These are phyloP conservation scores for Raddia distichophylla DNA, from an alignment of 176 grass and related monocot species.

Conservation along the genomic window DNA sequence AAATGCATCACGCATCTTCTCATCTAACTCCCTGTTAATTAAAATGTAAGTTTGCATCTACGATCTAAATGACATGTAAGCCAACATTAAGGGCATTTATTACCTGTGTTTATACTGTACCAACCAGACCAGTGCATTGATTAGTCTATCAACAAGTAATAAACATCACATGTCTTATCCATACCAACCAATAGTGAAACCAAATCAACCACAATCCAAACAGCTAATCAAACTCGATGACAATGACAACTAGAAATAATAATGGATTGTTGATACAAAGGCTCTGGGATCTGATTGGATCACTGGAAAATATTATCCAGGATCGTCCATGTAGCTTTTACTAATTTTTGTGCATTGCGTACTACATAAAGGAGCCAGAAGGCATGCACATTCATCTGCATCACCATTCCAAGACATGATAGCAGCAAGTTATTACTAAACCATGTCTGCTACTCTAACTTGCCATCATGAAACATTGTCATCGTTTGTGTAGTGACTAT, in stretches of 20 bases:
- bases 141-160: neutral
- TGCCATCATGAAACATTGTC: neutral
- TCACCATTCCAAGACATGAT: neutral
- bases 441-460: neutral
- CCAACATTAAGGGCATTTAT: neutral
- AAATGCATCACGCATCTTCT: constrained; percentile 88
- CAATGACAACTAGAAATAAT: neutral
- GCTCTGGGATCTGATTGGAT: neutral
- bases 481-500: constrained; percentile 1
- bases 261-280: neutral
- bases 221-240: neutral
- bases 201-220: neutral
- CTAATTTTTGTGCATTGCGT: neutral
- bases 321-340: neutral
- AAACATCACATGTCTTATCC: neutral
- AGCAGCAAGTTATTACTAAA: neutral
- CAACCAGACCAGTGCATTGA: neutral
- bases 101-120: neutral
- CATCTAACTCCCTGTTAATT: constrained; percentile 79
- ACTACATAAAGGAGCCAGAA: constrained; percentile 6
- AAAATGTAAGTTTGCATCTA: constrained; percentile 8
- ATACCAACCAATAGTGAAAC: neutral
- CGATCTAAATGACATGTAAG: neutral
- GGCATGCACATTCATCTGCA: constrained; percentile 3
- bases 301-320: neutral